phyloP scores from a whole-genome alignment of 108 stramenopile genomes.

The Conticribra weissflogii region DNA sequence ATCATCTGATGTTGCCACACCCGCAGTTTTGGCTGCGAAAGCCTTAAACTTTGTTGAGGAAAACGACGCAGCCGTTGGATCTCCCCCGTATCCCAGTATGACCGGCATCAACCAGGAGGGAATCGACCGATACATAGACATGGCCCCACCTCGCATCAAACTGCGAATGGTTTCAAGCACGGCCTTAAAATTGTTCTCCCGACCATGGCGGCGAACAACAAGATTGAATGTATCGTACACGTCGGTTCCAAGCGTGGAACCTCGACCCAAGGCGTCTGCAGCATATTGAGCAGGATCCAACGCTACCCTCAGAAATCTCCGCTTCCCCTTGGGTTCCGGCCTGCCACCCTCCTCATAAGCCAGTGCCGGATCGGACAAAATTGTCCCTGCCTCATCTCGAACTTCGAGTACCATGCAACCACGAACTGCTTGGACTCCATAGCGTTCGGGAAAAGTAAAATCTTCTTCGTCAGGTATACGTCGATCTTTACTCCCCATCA shows the following conservation, averaged over 20 bases:
- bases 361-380: slow-evolving; percentile 80
- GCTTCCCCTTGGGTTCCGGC: slow-evolving; percentile 45
- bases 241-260: slow-evolving; percentile 60
- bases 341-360: slow-evolving; percentile 32
- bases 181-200: slow-evolving; percentile 96
- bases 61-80: slow-evolving; percentile 82
- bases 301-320: slow-evolving; percentile 73
- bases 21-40: slow-evolving; percentile 77
- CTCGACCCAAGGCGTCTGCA: slow-evolving; percentile 51
- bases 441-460: slow-evolving; percentile 72
- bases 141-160: slow-evolving; percentile 69
- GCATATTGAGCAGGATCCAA: slow-evolving; percentile 92
- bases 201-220: slow-evolving; percentile 85
- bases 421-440: slow-evolving; percentile 77
- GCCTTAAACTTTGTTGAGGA: slow-evolving; percentile 62
- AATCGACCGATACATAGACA: slow-evolving; percentile 83
- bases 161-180: slow-evolving; percentile 92
- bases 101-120: slow-evolving; percentile 92
- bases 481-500: slow-evolving; percentile 55
- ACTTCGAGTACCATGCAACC: slow-evolving; percentile 87
- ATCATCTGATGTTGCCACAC: slow-evolving; percentile 68
- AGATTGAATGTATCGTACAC: slow-evolving; percentile 86
- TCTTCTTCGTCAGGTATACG: slow-evolving; percentile 84
- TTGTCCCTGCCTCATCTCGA: slow-evolving; percentile 82
- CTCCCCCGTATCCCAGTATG: slow-evolving; percentile 87